A percentile compares a stretch with the other conserved stretches of the same genome.
These are phyloP conservation scores for Cercospora zeina DNA, from an alignment of 2,329 filamentous ascomycete genomes.

Conservation along the genomic window DNA sequence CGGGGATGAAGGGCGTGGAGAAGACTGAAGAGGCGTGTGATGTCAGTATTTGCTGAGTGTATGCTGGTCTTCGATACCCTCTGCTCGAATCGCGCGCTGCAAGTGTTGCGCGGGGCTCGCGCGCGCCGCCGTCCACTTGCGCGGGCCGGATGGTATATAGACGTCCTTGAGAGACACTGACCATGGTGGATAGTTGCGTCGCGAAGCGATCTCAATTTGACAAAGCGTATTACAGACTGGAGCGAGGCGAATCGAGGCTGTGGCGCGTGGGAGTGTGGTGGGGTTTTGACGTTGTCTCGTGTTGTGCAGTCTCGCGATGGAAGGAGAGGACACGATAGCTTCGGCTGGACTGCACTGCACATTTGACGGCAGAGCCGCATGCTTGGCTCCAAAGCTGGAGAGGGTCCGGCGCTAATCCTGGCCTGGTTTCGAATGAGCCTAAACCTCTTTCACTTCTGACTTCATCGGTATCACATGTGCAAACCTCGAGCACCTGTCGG, in stretches of 20 bases:
- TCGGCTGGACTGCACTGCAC: background rate
- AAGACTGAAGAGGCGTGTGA: slow-evolving; percentile 32
- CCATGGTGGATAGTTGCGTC: slow-evolving; percentile 9
- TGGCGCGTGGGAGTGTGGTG: background rate
- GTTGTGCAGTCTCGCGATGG: background rate
- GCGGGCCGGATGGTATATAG: background rate
- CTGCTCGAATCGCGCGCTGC: background rate
- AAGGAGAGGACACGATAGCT: slow-evolving; percentile 7
- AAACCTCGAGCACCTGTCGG: background rate
- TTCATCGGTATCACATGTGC: background rate
- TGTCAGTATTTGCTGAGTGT: background rate
- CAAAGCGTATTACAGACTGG: background rate
- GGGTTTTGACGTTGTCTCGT: background rate
- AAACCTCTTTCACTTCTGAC: background rate
- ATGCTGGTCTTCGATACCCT: background rate
- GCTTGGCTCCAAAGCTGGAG: background rate
- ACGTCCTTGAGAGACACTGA: background rate
- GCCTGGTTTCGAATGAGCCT: background rate
- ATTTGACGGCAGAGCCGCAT: slow-evolving; percentile 1
- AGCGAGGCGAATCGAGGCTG: background rate
- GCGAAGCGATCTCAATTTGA: background rate
- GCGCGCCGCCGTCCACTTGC: background rate
- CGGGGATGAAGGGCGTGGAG: slow-evolving; percentile 40
- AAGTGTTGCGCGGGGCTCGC: background rate
- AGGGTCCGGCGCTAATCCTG: background rate